These are phyloP conservation scores for Clarireedia sp. DNA, from an alignment of 2,329 filamentous ascomycete species.

Conservation along the genomic window DNA sequence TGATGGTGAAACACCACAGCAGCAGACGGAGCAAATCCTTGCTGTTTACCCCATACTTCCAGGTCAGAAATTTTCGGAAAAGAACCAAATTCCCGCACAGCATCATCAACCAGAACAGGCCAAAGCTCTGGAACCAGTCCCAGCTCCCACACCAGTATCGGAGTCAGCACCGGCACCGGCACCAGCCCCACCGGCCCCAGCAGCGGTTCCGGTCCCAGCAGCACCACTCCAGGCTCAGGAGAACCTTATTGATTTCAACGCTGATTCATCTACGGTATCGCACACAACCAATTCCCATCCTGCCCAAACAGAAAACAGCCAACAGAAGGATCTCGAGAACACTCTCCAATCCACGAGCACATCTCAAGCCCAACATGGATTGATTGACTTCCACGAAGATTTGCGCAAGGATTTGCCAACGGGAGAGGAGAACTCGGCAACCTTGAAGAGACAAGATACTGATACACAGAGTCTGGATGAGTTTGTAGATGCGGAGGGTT, in stretches of 20 bases:
- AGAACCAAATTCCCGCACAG: constrained; percentile 48
- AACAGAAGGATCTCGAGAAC: constrained; percentile 25
- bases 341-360: constrained; percentile 22
- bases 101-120: constrained; percentile 16
- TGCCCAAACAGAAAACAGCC: constrained; percentile 22
- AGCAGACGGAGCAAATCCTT: constrained; percentile 74
- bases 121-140: neutral
- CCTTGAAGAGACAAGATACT: constrained; percentile 24
- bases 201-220: no score
- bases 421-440: neutral
- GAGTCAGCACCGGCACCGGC: constrained; percentile 1
- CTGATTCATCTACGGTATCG: constrained; percentile 22
- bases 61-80: constrained; percentile 56
- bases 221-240: constrained; percentile 17
- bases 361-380: constrained; percentile 5
- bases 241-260: constrained; percentile 52
- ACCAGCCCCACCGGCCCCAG: neutral
- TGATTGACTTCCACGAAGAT: constrained; percentile 48
- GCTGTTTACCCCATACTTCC: constrained; percentile 77
- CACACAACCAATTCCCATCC: constrained; percentile 15
- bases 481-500: constrained; percentile 29
- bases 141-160: constrained; percentile 7
- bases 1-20: constrained; percentile 56
- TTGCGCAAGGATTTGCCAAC: constrained; percentile 42
- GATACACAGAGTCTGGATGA: constrained; percentile 28